phyloP scores from a whole-genome alignment of 1,284 basidiomycete species.

The Trichosporon ovoides region DNA sequence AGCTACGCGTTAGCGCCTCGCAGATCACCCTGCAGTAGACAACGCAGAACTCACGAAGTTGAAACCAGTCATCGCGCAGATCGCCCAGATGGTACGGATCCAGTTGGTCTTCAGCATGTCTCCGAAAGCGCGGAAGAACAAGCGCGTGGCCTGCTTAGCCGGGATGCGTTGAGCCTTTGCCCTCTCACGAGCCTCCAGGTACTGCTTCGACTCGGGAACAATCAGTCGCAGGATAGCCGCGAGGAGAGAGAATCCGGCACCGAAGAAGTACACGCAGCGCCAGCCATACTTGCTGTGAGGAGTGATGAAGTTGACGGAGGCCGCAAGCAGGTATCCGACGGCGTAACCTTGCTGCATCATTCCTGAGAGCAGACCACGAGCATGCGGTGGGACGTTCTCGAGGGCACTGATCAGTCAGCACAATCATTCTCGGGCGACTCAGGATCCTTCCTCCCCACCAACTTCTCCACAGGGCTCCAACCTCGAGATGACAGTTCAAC shows the following conservation, averaged over 20 bases:
- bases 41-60: constrained; percentile 59
- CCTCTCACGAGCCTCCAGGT: constrained; percentile 51
- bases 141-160: constrained; percentile 55
- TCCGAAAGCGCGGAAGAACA: constrained; percentile 66
- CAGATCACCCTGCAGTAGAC: no score
- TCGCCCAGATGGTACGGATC: constrained; percentile 76
- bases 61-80: constrained; percentile 57
- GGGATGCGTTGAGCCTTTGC: constrained; percentile 47
- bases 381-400: constrained; percentile 81
- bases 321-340: constrained; percentile 52
- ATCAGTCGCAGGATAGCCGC: constrained; percentile 66
- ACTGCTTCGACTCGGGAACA: constrained; percentile 77
- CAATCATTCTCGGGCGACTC: no score
- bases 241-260: constrained; percentile 64
- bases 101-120: constrained; percentile 75
- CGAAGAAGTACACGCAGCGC: constrained; percentile 53
- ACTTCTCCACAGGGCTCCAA: no score
- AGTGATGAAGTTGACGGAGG: constrained; percentile 67
- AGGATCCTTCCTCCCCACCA: no score
- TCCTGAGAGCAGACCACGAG: constrained; percentile 79
- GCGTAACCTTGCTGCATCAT: constrained; percentile 79
- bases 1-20: constrained; percentile 46
- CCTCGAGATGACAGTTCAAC: no score
- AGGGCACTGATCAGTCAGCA: constrained; percentile 57
- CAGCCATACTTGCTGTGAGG: constrained; percentile 46